A percentile compares a stretch with the other conserved stretches of the same genome.
Conservation (phyloP, 768 basidiomycete species). For the Leucosporidium creatinivorum region DNA sequence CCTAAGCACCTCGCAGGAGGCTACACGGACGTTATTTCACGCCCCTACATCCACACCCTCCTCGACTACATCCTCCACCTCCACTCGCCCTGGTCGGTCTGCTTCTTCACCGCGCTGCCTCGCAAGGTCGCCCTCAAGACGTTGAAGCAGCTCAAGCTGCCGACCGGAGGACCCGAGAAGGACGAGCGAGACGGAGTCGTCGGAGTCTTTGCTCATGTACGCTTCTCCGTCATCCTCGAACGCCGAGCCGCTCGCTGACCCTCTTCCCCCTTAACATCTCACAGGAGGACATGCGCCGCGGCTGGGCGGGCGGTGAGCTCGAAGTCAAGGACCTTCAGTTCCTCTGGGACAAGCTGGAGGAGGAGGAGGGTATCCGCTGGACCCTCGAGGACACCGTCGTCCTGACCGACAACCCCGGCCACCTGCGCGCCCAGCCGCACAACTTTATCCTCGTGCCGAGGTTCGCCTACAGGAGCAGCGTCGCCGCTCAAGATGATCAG, state of each 20-base stretch:
- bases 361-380: conserved; percentile 23
- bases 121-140: conserved; percentile 10
- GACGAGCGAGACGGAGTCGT: conserved; percentile 29
- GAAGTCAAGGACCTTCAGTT: conserved; percentile 22
- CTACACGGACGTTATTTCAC: too few relatives aligned
- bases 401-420: neutral
- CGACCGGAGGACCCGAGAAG: conserved; percentile 27
- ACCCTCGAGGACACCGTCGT: conserved; percentile 20
- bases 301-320: neutral
- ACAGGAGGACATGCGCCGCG: too few relatives aligned
- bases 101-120: conserved; percentile 15
- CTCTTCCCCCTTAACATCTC: too few relatives aligned
- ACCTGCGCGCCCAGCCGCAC: conserved; percentile 3
- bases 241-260: too few relatives aligned
- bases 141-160: conserved; percentile 17
- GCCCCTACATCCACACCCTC: too few relatives aligned
- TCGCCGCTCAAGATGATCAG: conserved; percentile 7
- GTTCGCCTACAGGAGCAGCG: conserved; percentile 5
- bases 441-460: conserved; percentile 15
- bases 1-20: too few relatives aligned
- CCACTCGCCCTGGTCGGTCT: conserved; percentile 10
- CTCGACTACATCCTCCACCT: conserved; percentile 17
- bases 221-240: too few relatives aligned
- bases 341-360: conserved; percentile 11
- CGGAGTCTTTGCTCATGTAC: conserved; percentile 16